Evolutionary conservation across 139 green algal genomes (phyloP).

Genomic region (Cymbomonas tetramitiformis): DNA sequence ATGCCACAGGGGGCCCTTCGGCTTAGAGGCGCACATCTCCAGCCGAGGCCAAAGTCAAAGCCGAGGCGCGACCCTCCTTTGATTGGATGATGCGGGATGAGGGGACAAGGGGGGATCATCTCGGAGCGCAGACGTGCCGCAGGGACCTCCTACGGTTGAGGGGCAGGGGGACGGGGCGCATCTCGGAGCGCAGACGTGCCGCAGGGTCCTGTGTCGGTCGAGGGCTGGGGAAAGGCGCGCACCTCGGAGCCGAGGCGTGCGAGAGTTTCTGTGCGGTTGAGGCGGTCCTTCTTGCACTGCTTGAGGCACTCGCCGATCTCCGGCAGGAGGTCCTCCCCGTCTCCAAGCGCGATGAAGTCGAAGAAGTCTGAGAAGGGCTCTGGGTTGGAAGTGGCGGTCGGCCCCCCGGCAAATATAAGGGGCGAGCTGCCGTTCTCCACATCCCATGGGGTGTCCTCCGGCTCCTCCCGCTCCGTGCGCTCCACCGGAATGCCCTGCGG

Average conservation of each 20-base stretch:
- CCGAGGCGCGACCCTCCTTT: too few species aligned
- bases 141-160: too few species aligned
- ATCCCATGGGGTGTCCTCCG: constrained; percentile 27
- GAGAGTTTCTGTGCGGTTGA: constrained; percentile 42
- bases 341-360: constrained; percentile 52
- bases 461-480: neutral
- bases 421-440: constrained; percentile 29
- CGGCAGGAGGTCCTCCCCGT: constrained; percentile 33
- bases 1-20: too few species aligned
- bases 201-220: too few species aligned
- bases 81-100: too few species aligned
- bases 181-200: too few species aligned
- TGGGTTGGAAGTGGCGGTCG: constrained; percentile 57
- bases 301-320: constrained; percentile 50
- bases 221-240: too few species aligned
- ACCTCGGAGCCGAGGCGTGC: constrained; percentile 26
- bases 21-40: too few species aligned
- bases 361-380: constrained; percentile 61
- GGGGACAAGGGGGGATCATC: too few species aligned
- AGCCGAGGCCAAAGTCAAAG: too few species aligned
- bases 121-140: too few species aligned
- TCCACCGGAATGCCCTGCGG: constrained; percentile 11
- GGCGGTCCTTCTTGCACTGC: constrained; percentile 26
- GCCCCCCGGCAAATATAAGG: constrained; percentile 49
- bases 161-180: too few species aligned